phyloP scores from a whole-genome alignment of 768 basidiomycete species.

The Paxillus ammoniavirescens region DNA sequence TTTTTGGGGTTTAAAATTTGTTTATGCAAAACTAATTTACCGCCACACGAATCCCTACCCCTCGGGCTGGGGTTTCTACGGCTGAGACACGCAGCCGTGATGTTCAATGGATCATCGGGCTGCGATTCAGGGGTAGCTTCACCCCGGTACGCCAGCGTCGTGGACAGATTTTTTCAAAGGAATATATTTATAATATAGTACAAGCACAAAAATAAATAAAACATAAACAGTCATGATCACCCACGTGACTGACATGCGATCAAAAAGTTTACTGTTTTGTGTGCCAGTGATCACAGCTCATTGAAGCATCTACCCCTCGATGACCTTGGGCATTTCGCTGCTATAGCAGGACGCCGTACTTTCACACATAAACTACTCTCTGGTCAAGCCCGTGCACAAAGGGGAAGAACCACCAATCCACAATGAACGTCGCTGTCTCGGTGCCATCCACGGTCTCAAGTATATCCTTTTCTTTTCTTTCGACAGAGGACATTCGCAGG shows the following conservation, averaged over 20 bases:
- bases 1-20: too few relatives aligned
- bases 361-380: neutral
- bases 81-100: too few relatives aligned
- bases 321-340: neutral
- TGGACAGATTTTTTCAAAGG: too few relatives aligned
- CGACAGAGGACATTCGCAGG: slow-evolving; percentile 80
- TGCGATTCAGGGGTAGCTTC: too few relatives aligned
- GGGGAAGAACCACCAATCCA: neutral
- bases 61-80: too few relatives aligned
- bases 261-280: slow-evolving; percentile 14
- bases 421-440: slow-evolving; percentile 90
- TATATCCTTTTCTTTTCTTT: slow-evolving; percentile 91
- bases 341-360: neutral
- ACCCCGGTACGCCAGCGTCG: too few relatives aligned
- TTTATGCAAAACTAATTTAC: too few relatives aligned
- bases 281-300: neutral
- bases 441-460: slow-evolving; percentile 82
- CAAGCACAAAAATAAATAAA: too few relatives aligned
- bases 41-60: too few relatives aligned
- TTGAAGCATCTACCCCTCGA: neutral
- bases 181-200: too few relatives aligned
- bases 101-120: too few relatives aligned
- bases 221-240: neutral
- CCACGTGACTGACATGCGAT: slow-evolving; percentile 9
- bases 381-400: neutral